Evolutionary conservation across 768 basidiomycete genomes (phyloP).

Genomic region (Dendrothele bispora): DNA sequence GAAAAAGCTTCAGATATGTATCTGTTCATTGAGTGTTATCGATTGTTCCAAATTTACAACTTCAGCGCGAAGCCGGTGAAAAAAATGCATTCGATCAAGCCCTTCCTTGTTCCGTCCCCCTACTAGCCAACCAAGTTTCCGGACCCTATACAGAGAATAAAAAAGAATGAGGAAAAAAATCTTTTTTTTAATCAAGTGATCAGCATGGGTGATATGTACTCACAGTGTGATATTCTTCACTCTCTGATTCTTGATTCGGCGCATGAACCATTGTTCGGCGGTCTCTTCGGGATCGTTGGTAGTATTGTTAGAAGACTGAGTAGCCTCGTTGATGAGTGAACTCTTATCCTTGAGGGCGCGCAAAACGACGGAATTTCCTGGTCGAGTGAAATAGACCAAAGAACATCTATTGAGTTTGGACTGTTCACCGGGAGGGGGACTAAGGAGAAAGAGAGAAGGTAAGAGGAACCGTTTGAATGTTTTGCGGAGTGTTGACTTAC

Average conservation of each 20-base stretch:
- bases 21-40: too few species aligned
- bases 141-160: conserved; percentile 33
- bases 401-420: conserved; percentile 58
- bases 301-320: conserved; percentile 24
- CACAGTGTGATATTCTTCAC: conserved; percentile 43
- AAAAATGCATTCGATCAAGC: too few species aligned
- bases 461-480: not conserved
- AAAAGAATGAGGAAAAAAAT: not conserved
- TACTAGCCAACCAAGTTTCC: conserved; percentile 46
- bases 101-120: conserved; percentile 37
- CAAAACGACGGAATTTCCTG: conserved; percentile 51
- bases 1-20: too few species aligned
- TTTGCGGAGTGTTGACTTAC: conserved; percentile 28
- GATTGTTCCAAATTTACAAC: too few species aligned
- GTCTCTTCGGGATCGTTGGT: conserved; percentile 40
- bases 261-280: conserved; percentile 42
- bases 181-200: not conserved
- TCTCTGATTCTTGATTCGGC: conserved; percentile 44
- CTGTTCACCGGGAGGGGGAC: conserved; percentile 62
- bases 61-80: too few species aligned
- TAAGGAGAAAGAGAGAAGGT: conserved; percentile 24
- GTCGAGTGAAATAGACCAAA: conserved; percentile 67
- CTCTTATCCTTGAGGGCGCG: conserved; percentile 54
- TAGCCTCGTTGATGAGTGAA: conserved; percentile 46
- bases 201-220: conserved; percentile 9